Evolutionary conservation across 805 yeast species (phyloP).

Genomic region (Lipomyces mesembrius): DNA sequence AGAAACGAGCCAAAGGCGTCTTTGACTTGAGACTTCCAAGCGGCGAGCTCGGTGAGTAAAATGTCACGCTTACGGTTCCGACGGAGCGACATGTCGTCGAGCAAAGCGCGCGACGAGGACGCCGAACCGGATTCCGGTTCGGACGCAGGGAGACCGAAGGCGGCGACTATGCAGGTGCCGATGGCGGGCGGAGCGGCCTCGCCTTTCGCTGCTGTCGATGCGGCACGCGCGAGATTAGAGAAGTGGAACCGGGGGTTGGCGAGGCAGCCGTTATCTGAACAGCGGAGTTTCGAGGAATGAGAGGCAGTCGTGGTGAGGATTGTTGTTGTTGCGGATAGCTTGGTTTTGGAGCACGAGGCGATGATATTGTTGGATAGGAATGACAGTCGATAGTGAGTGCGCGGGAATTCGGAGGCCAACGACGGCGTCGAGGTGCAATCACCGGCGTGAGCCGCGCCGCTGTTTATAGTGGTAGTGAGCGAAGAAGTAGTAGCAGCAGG

Average conservation of each 20-base stretch:
- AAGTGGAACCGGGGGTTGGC: conserved; percentile 7
- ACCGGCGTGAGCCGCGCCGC: not conserved
- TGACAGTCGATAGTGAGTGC: conserved; percentile 5
- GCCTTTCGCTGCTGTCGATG: conserved; percentile 4
- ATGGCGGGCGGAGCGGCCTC: conserved; percentile 19
- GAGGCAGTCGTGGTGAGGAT: conserved; percentile 21
- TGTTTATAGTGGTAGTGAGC: not conserved
- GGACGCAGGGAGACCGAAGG: conserved; percentile 10
- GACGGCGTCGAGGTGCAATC: not conserved
- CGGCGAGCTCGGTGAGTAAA: conserved; percentile 22
- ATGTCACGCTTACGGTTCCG: conserved; percentile 25
- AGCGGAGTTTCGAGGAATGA: conserved; percentile 20
- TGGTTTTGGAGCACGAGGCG: conserved; percentile 23
- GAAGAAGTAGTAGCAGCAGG: not conserved
- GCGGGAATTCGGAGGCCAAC: conserved; percentile 8
- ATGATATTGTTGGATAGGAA: conserved; percentile 15
- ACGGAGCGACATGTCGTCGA: not conserved
- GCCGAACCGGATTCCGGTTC: not conserved
- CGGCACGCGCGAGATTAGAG: not conserved
- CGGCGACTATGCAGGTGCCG: conserved; percentile 21
- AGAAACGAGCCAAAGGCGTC: not conserved
- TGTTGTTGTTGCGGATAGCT: conserved; percentile 20
- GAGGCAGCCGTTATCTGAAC: conserved; percentile 23
- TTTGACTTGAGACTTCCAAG: conserved; percentile 16
- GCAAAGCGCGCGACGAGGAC: conserved; percentile 8